Evolutionary conservation across 257 asterid genomes (phyloP).

Genomic region (Prunella vulgaris): DNA sequence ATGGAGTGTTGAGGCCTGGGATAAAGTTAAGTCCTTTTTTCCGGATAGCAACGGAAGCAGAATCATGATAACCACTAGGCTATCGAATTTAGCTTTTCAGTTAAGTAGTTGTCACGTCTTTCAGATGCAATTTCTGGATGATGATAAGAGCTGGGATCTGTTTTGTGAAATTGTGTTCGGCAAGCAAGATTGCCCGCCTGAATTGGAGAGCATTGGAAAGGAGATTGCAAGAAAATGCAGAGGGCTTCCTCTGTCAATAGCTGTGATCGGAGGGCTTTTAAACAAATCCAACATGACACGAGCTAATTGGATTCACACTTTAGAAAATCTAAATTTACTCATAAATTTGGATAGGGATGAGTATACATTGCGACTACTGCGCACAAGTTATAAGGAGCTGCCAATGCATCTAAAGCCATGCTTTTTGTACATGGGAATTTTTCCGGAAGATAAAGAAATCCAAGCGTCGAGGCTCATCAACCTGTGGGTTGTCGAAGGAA

Average conservation of each 20-base stretch:
- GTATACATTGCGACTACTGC: background rate
- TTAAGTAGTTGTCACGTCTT: background rate
- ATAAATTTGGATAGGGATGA: background rate
- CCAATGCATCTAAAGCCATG: background rate
- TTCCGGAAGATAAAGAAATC: background rate
- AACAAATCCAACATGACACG: background rate
- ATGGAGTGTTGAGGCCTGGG: background rate
- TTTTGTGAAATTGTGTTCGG: background rate
- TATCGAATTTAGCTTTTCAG: background rate
- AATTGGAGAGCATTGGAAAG: background rate
- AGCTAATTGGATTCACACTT: background rate
- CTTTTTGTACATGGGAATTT: background rate
- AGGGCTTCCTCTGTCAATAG: conserved; percentile 17
- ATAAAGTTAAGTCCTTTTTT: background rate
- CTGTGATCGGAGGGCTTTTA: conserved; percentile 3
- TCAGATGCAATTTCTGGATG: background rate
- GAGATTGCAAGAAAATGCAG: background rate
- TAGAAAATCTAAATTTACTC: background rate
- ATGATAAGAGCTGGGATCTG: background rate
- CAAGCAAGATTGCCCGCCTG: background rate
- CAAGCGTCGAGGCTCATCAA: background rate
- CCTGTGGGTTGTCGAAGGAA: background rate
- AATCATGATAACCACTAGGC: background rate
- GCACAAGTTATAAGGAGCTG: background rate
- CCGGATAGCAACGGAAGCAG: background rate